phyloP scores from a whole-genome alignment of 2,329 filamentous ascomycete genomes.

The Talaromyces amestolkiae region DNA sequence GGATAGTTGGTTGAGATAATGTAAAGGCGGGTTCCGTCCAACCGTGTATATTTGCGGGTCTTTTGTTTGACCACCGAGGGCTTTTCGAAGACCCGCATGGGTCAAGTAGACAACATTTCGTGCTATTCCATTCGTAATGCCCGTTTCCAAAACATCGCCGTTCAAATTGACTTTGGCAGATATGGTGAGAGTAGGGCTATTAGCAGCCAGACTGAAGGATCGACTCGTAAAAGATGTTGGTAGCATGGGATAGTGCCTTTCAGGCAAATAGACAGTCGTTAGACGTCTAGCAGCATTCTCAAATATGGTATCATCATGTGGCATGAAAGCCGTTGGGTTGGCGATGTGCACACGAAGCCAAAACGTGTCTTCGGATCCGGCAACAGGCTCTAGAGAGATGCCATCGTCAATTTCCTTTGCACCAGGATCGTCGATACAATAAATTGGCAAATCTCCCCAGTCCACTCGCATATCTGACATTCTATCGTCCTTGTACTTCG shows the following conservation, averaged over 20 bases:
- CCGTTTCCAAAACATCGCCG: conserved; percentile 55
- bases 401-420: conserved; percentile 64
- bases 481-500: conserved; percentile 41
- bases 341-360: conserved; percentile 65
- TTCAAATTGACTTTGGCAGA: conserved; percentile 54
- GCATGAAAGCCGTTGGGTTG: conserved; percentile 62
- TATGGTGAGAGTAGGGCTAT: conserved; percentile 60
- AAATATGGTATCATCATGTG: conserved; percentile 50
- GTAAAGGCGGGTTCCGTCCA: conserved; percentile 30
- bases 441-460: conserved; percentile 57
- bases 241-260: conserved; percentile 57
- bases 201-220: conserved; percentile 53
- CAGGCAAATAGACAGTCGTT: conserved; percentile 54
- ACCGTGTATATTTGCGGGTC: conserved; percentile 28
- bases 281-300: conserved; percentile 56
- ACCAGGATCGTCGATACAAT: conserved; percentile 56
- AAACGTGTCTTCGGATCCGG: conserved; percentile 44
- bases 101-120: conserved; percentile 56
- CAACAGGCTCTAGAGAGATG: conserved; percentile 55
- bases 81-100: conserved; percentile 40
- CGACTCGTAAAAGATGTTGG: conserved; percentile 49
- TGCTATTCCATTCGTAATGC: conserved; percentile 53
- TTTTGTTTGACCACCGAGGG: conserved; percentile 37
- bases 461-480: conserved; percentile 59
- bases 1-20: conserved; percentile 24